Base-by-base conservation (phyloP, 306 rosid genomes). In the Aeschynomene evenia region DNA sequence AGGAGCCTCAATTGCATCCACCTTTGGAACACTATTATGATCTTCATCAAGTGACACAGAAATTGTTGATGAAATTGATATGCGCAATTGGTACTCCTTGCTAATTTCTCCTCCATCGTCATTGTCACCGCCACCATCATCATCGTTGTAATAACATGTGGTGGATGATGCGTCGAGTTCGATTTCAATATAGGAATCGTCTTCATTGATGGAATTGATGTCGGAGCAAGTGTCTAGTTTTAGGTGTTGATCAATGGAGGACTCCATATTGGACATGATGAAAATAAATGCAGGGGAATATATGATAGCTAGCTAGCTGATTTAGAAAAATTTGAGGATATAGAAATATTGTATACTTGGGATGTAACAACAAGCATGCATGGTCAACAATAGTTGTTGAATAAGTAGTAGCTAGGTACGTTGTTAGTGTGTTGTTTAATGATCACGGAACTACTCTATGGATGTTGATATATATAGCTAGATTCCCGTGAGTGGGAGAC, bases 181-280 rank as follows among this genome's bases (percentile, higher is more conserved):
- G 42, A 86, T 81, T 79, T 86, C 91, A 6, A 86, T 86, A 69
- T 76, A 86, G 0, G 83, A 75, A 50, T 59, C 83, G 16, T 63
- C 81, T 26, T 71, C 78, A 10, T 81, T 56, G n/a, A 12, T 54
- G 26, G 18, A 64, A 21, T 71, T 74, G 14, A 43, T 68, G 22
- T 68, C 78, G 7, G 73, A 29, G 77, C 58, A 67, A 63, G 63
- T 18, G 48, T 60, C 43, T 26, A n/a, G n/a, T n/a, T 54, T n/a
- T 43, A 6, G 7, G 37, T 39, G 14, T 2, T 34, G 12, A 58
- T 71, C 37, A 20, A 19, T 18, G 22, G 22, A 29, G n/a, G 46
- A 18, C 58, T 57, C 68, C 68, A 63, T n/a, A n/a, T n/a, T n/a
- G n/a, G n/a, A n/a, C n/a, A n/a, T n/a, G n/a, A n/a, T 63, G 46